Evolutionary conservation across 2,329 filamentous ascomycete species (phyloP), one percentile per base, ranked within the genome.

Genomic region (Stemphylium beticola): DNA sequence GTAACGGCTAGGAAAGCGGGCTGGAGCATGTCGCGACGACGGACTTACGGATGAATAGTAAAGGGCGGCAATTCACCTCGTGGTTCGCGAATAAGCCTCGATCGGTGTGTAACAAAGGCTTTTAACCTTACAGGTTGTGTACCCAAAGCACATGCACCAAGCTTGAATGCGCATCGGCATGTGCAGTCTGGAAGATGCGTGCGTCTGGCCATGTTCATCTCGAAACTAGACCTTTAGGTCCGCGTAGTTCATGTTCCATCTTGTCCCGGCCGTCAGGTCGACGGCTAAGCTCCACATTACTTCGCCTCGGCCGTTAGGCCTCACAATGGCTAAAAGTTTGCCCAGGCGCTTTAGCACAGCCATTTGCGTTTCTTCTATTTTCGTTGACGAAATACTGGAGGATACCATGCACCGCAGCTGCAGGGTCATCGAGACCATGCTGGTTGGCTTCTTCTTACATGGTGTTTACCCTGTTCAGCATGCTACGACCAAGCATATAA

Each of bases 401-500:
- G n/a, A 46, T 36, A 4, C 49, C 29, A 34, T 34, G 40, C 58
- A 49, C 39, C 38, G 47, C 40, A 29, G 32, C 50, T 50, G 49
- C 51, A 56, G 51, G 52, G 53, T 54, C 45, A 55, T 50, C 34
- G 49, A 32, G 41, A 38, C 15, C 36, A 41, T 46, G 38, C 36
- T 49, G 52, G 54, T 48, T 54, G 24, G 53, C 33, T 20, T 38
- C 11, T 39, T 24, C 1, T 41, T 24, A 3, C 32, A 32, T 43
- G 34, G 22, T 24, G 45, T 42, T 15, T 38, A 37, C 42, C 46
- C 20, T 43, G 11, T 34, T 42, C 9, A 41, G 42, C 22, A 7
- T 34, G 32, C n/a, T 24, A 44, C 36, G 38, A 48, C 24, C 34
- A 43, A 29, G 57, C 40, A 50, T 60, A 59, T 61, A 63, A 59